A percentile compares a stretch with the other conserved stretches of the same genome.
phyloP scores from a whole-genome alignment of 305 asterid genomes.

The Fraxinus albicans region DNA sequence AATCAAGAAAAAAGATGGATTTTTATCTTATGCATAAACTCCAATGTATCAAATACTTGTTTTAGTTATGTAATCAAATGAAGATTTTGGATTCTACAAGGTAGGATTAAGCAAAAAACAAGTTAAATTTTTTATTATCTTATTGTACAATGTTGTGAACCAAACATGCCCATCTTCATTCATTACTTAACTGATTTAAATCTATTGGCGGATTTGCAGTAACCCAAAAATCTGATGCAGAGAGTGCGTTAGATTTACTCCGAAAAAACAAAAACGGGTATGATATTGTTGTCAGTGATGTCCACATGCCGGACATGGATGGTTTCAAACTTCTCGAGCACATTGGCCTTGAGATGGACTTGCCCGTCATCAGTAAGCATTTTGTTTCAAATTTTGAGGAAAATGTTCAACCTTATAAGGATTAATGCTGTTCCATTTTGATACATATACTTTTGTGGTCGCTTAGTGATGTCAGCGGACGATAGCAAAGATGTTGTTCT shows the following conservation, averaged over 20 bases:
- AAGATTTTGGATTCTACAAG: neutral
- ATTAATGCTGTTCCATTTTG: neutral
- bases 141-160: neutral
- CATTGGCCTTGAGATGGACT: constrained; percentile 20
- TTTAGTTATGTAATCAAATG: constrained; percentile 26
- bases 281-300: constrained; percentile 33
- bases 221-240: neutral
- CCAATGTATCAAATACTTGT: neutral
- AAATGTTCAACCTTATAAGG: neutral
- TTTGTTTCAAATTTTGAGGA: neutral
- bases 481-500: constrained; percentile 10
- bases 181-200: neutral
- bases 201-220: neutral
- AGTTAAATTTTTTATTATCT: neutral
- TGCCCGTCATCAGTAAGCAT: constrained; percentile 34
- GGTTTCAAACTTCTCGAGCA: constrained; percentile 33
- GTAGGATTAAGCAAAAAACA: neutral
- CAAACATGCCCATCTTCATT: neutral
- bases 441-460: neutral
- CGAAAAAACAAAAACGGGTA: constrained; percentile 12
- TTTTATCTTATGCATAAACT: constrained; percentile 25
- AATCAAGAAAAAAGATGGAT: constrained; percentile 15
- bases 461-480: constrained; percentile 29
- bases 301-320: constrained; percentile 28
- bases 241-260: constrained; percentile 21